These are phyloP conservation scores for Wickerhamomyces mucosus DNA, from an alignment of 805 yeast species.

Conservation along the genomic window DNA sequence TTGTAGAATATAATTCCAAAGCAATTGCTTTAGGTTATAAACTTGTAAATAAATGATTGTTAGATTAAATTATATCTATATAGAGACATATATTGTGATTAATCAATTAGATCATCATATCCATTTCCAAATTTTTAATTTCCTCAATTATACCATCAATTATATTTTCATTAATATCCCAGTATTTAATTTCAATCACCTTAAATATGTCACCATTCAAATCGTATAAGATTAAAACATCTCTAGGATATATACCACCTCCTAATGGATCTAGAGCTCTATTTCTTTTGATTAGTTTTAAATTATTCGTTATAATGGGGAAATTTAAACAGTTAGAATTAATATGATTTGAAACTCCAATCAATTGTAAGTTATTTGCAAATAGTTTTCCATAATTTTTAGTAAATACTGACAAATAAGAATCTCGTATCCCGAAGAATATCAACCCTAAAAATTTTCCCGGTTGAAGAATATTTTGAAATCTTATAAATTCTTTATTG, in stretches of 20 bases:
- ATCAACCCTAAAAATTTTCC: not conserved
- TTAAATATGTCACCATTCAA: not conserved
- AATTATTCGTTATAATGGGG: conserved; percentile 11
- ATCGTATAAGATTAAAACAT: conserved; percentile 16
- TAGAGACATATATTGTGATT: too few relatives aligned
- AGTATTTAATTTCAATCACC: not conserved
- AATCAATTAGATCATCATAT: too few relatives aligned
- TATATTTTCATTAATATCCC: not conserved
- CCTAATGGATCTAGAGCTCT: conserved; percentile 20
- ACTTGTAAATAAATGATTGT: too few relatives aligned
- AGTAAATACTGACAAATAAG: not conserved
- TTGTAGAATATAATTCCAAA: too few relatives aligned
- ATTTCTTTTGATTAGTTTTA: conserved; percentile 8
- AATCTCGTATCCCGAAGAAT: not conserved
- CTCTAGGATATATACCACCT: conserved; percentile 21
- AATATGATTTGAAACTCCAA: conserved; percentile 15
- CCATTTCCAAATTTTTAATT: not conserved
- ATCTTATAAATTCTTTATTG: not conserved
- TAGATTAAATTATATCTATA: too few relatives aligned
- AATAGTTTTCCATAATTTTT: conserved; percentile 1
- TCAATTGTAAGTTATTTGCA: conserved; percentile 4
- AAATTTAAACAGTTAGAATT: conserved; percentile 8
- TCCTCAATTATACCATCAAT: not conserved
- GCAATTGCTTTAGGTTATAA: too few relatives aligned
- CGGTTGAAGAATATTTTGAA: not conserved